These are phyloP conservation scores for Mytilinidion resinicola DNA, from an alignment of 495 filamentous ascomycete species.

Conservation along the genomic window DNA sequence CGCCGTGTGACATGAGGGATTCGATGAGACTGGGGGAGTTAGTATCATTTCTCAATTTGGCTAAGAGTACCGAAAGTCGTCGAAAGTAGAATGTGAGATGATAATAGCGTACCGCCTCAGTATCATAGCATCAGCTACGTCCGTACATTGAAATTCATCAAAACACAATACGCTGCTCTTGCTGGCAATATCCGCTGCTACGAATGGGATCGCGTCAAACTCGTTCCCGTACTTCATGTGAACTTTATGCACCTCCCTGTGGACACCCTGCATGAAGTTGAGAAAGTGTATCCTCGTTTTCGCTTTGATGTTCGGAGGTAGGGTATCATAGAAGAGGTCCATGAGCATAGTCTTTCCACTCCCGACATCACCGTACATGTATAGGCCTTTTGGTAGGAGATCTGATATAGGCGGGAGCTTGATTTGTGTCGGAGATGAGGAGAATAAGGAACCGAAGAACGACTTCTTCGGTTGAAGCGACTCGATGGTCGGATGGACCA, in stretches of 20 bases:
- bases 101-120: slow-evolving; percentile 54
- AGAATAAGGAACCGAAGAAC: slow-evolving; percentile 70
- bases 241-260: slow-evolving; percentile 81
- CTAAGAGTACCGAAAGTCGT: not conserved
- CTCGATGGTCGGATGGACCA: slow-evolving; percentile 71
- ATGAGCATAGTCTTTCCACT: slow-evolving; percentile 99
- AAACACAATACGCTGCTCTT: slow-evolving; percentile 85
- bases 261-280: slow-evolving; percentile 99
- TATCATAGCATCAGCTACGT: slow-evolving; percentile 99
- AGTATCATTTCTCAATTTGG: not conserved
- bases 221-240: slow-evolving; percentile 87
- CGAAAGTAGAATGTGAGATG: not conserved
- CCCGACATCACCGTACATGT: slow-evolving; percentile 95
- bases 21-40: slow-evolving; percentile 61
- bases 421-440: slow-evolving; percentile 34
- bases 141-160: slow-evolving; percentile 98
- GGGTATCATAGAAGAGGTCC: slow-evolving; percentile 95
- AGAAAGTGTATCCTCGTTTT: slow-evolving; percentile 99
- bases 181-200: slow-evolving; percentile 87
- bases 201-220: slow-evolving; percentile 84
- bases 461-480: slow-evolving; percentile 55
- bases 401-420: slow-evolving; percentile 50
- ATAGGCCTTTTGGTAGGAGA: slow-evolving; percentile 78
- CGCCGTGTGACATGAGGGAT: slow-evolving; percentile 88
- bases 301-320: slow-evolving; percentile 69